Evolutionary conservation across 2,329 filamentous ascomycete species (phyloP).

Genomic region (Fusarium cicatricum): DNA sequence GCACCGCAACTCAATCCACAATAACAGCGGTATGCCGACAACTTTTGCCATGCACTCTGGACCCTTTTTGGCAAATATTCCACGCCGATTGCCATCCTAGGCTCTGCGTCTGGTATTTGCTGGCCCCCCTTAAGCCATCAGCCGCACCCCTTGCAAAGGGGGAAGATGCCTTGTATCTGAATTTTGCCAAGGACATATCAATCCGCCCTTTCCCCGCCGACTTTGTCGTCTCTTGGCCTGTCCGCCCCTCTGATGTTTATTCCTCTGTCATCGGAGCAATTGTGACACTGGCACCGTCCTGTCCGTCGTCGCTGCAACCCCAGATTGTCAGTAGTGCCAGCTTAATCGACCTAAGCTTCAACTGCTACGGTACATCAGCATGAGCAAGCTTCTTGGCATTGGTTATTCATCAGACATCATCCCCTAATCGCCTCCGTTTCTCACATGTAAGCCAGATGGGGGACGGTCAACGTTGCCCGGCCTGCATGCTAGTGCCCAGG

Average conservation of each 20-base stretch:
- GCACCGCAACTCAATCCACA: neutral
- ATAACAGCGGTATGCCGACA: neutral
- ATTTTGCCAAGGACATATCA: conserved; percentile 29
- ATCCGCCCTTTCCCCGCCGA: conserved; percentile 6
- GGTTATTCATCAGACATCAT: conserved; percentile 12
- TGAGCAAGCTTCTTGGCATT: conserved; percentile 14
- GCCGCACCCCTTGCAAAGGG: conserved; percentile 35
- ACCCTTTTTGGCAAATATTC: neutral
- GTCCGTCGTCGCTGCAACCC: conserved; percentile 23
- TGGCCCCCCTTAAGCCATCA: conserved; percentile 33
- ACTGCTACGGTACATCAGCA: conserved; percentile 6
- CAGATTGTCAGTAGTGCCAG: conserved; percentile 17
- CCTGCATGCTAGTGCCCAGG: conserved; percentile 17
- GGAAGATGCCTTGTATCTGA: conserved; percentile 28
- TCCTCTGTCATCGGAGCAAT: neutral
- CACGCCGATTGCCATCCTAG: too few relatives aligned
- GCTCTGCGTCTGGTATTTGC: conserved; percentile 35
- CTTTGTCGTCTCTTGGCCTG: neutral
- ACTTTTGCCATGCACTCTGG: neutral
- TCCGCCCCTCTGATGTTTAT: conserved; percentile 9
- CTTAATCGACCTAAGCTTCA: conserved; percentile 14
- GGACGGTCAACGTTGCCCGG: conserved; percentile 31
- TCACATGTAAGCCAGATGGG: conserved; percentile 25
- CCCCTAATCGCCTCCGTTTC: neutral
- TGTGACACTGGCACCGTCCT: conserved; percentile 7